Base-by-base conservation (phyloP, 768 basidiomycete genomes). In the Tulasnella calospora region DNA sequence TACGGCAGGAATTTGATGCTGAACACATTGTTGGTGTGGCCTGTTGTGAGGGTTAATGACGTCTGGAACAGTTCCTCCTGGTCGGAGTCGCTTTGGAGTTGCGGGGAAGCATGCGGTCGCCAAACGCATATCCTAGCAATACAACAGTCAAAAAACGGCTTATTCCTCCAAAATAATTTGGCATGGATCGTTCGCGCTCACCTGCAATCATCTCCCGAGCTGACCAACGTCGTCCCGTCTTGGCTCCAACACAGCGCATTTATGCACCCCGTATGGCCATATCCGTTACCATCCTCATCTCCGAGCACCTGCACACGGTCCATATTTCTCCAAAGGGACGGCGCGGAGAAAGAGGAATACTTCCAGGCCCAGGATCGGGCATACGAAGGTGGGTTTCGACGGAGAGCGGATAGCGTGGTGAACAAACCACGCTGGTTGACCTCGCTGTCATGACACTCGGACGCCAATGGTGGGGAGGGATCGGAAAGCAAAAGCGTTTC, bases 21-120 rank as follows among this genome's bases (percentile, higher is more conserved):
- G 86, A 97, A 97, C 70, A 97, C 94, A 82, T 97, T 97, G 17
- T 88, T 90, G 70, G 85, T 88, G 83, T 97, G 95, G 3, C 93
- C 94, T 0, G 95, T 95, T 19, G 87, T 83, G 73, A 96, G 90
- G n/a, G 92, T 88, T 10, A 90, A 86, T 77, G 89, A 86, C 82
- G 89, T 94, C 57, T 85, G 84, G 83, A 90, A 94, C 36, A 40
- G 30, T 2, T 80, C 79, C 80, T 79, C n/a, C 74, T 74, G 19
- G 70, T 77, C 0, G 80, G 23, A 35, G 44, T 91, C 92, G 57
- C 89, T 89, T 40, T 86, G 83, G 36, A 79, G 81, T 27, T 82
- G 80, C 81, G 88, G 84, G 40, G 84, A 82, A 21, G 85, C 80
- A 81, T 92, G 89, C 82, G 93, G 88, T 61, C 88, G 85, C 95